These are phyloP conservation scores for Quercus phellos DNA, from an alignment of 331 rosid species.

Conservation along the genomic window DNA sequence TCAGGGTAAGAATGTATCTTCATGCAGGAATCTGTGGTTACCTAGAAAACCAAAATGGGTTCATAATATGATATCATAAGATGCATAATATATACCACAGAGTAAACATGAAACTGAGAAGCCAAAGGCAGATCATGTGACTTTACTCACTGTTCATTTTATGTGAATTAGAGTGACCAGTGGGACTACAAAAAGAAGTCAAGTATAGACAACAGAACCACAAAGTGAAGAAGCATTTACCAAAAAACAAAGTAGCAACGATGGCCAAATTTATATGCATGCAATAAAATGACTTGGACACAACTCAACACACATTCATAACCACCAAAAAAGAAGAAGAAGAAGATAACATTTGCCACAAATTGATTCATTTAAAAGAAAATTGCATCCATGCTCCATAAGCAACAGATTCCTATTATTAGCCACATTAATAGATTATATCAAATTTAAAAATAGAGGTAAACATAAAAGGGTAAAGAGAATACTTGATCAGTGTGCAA, in stretches of 20 bases:
- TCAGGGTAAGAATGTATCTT: neutral
- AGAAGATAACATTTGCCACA: neutral
- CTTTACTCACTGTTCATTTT: neutral
- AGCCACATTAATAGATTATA: neutral
- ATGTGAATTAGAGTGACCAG: neutral
- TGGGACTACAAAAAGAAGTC: neutral
- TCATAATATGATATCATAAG: neutral
- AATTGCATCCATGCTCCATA: neutral
- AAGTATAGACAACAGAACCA: neutral
- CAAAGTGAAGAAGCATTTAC: neutral
- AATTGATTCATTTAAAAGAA: neutral
- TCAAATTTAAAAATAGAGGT: neutral
- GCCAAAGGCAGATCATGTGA: neutral
- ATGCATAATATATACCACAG: neutral
- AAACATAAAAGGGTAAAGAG: slow-evolving; percentile 8
- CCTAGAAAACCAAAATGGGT: neutral
- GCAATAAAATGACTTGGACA: neutral
- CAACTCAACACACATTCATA: neutral
- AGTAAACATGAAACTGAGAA: neutral
- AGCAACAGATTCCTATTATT: neutral
- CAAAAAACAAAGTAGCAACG: neutral
- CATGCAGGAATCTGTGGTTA: neutral
- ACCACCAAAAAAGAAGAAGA: neutral
- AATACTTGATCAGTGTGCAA: slow-evolving; percentile 36
- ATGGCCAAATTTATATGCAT: neutral